A percentile compares a stretch with the other conserved stretches of the same genome.
Conservation (phyloP, 352 stramenopile genomes). For the Phytophthora hibernalis region DNA sequence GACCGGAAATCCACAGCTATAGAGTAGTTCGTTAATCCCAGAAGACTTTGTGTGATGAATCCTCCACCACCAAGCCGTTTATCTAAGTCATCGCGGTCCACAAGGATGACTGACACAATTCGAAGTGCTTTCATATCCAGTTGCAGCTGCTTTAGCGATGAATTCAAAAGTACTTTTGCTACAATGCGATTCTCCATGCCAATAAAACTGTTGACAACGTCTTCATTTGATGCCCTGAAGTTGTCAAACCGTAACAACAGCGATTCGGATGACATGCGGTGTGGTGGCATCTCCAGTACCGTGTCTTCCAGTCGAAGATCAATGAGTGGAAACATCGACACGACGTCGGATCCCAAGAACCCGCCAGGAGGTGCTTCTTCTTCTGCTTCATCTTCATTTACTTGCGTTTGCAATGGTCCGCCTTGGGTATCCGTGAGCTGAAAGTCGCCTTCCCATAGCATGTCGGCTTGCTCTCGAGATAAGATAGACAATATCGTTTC, state of each 20-base stretch:
- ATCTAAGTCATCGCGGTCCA: constrained; percentile 48
- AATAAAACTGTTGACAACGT: constrained; percentile 61
- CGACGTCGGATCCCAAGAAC: constrained; percentile 71
- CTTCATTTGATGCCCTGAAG: constrained; percentile 74
- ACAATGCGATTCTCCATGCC: constrained; percentile 81
- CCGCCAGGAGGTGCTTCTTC: constrained; percentile 13
- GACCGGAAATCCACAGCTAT: constrained; percentile 71
- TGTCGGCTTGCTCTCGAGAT: constrained; percentile 66
- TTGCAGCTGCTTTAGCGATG: constrained; percentile 76
- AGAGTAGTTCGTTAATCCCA: constrained; percentile 72
- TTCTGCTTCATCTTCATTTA: constrained; percentile 22
- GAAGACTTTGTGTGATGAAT: constrained; percentile 73
- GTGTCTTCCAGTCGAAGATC: constrained; percentile 76
- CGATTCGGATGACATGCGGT: constrained; percentile 81
- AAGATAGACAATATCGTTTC: constrained; percentile 66
- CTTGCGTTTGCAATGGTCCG: constrained; percentile 12
- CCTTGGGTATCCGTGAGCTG: constrained; percentile 51
- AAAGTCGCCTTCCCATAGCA: constrained; percentile 82
- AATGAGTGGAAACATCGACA: constrained; percentile 85
- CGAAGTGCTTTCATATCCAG: constrained; percentile 70
- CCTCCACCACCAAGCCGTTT: constrained; percentile 38
- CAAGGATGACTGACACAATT: constrained; percentile 80
- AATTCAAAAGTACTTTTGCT: constrained; percentile 87
- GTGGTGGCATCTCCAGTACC: constrained; percentile 77
- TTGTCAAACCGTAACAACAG: constrained; percentile 75